Evolutionary conservation across 139 green algal genomes (phyloP).

Genomic region (Pycnococcus provasolii): DNA sequence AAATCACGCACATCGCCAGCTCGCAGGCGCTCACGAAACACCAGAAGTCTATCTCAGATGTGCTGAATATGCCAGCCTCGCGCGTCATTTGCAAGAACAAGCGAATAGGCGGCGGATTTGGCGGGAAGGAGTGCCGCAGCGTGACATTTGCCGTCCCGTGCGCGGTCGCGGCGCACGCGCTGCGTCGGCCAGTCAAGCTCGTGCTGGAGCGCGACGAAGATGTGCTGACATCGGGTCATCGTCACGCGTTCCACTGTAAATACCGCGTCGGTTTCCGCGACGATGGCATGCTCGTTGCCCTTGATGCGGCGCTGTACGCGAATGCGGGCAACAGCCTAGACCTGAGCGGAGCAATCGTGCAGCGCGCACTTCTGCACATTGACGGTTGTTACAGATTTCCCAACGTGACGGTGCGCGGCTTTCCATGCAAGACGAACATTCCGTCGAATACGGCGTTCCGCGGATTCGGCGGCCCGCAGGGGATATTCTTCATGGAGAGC

Average conservation of each 20-base stretch:
- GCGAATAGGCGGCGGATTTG: conserved; percentile 87
- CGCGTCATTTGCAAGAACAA: conserved; percentile 70
- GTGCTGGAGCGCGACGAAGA: conserved; percentile 83
- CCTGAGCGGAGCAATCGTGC: conserved; percentile 66
- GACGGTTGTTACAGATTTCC: conserved; percentile 52
- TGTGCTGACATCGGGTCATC: conserved; percentile 77
- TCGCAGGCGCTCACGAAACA: conserved; percentile 59
- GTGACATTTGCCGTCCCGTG: conserved; percentile 58
- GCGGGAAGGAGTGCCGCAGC: conserved; percentile 87
- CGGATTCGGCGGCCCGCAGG: conserved; percentile 86
- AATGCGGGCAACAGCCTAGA: conserved; percentile 82
- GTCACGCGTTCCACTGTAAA: conserved; percentile 68
- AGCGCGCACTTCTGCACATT: conserved; percentile 76
- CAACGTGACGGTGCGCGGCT: conserved; percentile 51
- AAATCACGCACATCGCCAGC: conserved; percentile 59
- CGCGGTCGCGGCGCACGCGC: conserved; percentile 64
- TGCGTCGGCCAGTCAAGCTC: conserved; percentile 57
- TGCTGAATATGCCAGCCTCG: conserved; percentile 59
- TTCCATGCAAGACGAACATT: conserved; percentile 74
- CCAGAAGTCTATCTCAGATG: conserved; percentile 58
- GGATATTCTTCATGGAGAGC: conserved; percentile 68
- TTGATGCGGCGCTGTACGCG: conserved; percentile 73
- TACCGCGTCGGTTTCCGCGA: conserved; percentile 67
- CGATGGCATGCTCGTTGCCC: conserved; percentile 54
- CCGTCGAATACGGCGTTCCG: conserved; percentile 87